Base-by-base conservation (phyloP, 345 rosid genomes). In the Triadica sebifera region DNA sequence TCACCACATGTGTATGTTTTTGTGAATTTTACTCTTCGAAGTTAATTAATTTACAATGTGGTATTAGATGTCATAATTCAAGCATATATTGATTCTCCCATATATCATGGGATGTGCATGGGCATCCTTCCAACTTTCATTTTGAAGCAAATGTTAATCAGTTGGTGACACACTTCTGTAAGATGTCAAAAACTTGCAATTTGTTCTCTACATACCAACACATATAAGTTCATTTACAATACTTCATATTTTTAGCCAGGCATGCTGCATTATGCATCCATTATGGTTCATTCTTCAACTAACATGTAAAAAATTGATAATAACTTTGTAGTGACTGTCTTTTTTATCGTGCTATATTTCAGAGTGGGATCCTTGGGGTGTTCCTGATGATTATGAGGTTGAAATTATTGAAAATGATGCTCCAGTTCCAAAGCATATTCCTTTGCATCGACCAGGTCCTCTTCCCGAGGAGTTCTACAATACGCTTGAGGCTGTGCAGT, bases 301-400 rank as follows among this genome's bases (percentile, higher is more conserved):
- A 5, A 65, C 60, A 7, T 55, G 55, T 75, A 24, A 20, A 70
- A 61, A 37, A n/a, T n/a, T n/a, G n/a, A 29, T 29, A 29, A 29
- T 2, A n/a, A n/a, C n/a, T n/a, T n/a, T n/a, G n/a, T n/a, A n/a
- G n/a, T n/a, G n/a, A n/a, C n/a, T n/a, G n/a, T n/a, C n/a, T n/a
- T 7, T 55, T 65, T 34, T 12, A 34, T 53, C 57, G 0, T 56
- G 12, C 67, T 79, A 9, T 71, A 51, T 69, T 58, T 81, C 90
- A 95, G 98, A 95, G 79, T 93, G 96, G 98, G 94, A 91, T 83
- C 98, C 98, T 65, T 91, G 98, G 98, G 98, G 93, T 76, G 93
- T 93, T 82, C 93, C 97, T 47, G 98, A 96, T 47, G 99, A 93
- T 80, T 88, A 89, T 39, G 94, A 91, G 74, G 90, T 94, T 22